These are phyloP conservation scores for Theobroma cacao DNA, from an alignment of 345 rosid genomes.

Conservation along the genomic window DNA sequence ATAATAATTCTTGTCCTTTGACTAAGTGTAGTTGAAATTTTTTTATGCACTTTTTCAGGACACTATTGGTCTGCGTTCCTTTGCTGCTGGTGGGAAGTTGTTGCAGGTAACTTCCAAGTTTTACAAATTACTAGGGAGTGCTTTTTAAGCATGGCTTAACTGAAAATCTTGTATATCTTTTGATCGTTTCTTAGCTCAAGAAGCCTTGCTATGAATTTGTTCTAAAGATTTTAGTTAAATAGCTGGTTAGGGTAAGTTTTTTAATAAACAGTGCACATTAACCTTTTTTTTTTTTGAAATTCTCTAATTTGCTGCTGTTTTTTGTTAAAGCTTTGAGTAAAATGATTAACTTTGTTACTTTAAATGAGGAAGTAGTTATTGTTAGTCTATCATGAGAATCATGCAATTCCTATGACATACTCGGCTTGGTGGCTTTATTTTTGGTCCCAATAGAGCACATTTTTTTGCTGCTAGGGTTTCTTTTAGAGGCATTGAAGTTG, in stretches of 20 bases:
- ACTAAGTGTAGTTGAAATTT: neutral
- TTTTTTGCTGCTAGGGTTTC: neutral
- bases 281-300: neutral
- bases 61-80: conserved; percentile 93
- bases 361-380: neutral
- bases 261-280: neutral
- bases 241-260: neutral
- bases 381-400: neutral
- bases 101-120: conserved; percentile 63
- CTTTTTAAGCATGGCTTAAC: conserved; percentile 2
- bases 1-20: neutral
- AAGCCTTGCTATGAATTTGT: neutral
- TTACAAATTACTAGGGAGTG: neutral
- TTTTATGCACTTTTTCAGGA: conserved; percentile 47
- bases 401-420: neutral
- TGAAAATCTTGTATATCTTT: neutral
- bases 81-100: conserved; percentile 99
- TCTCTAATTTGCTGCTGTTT: neutral
- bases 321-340: neutral
- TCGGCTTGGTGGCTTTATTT: neutral
- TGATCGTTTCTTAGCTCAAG: neutral
- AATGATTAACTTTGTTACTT: neutral
- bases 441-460: neutral
- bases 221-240: neutral
- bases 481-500: neutral